Evolutionary conservation across 2,329 filamentous ascomycete species (phyloP).

Genomic region (Colletotrichum eremochloae): DNA sequence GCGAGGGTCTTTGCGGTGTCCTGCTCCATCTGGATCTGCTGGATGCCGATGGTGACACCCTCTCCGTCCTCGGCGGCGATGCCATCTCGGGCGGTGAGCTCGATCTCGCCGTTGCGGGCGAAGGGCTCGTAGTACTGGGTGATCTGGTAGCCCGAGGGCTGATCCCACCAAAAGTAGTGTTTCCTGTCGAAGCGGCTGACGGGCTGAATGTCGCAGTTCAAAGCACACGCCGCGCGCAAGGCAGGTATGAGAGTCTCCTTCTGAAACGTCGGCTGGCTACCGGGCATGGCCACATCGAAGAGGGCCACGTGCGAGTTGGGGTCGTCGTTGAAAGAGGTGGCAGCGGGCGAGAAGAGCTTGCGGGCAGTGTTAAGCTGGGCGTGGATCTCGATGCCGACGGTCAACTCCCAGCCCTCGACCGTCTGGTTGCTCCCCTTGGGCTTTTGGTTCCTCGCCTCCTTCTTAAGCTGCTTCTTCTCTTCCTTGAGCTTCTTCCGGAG

Average conservation of each 20-base stretch:
- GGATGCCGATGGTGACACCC: constrained; percentile 81
- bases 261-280: constrained; percentile 90
- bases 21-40: constrained; percentile 97
- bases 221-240: constrained; percentile 86
- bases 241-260: constrained; percentile 86
- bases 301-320: constrained; percentile 90
- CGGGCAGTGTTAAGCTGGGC: constrained; percentile 90
- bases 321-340: constrained; percentile 72
- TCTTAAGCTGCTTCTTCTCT: constrained; percentile 77
- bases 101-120: constrained; percentile 78
- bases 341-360: constrained; percentile 89
- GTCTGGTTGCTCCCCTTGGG: constrained; percentile 63
- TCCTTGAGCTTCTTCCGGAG: constrained; percentile 81
- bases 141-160: constrained; percentile 96
- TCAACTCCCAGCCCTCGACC: constrained; percentile 86
- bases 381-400: constrained; percentile 96
- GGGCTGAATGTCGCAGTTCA: constrained; percentile 82
- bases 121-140: constrained; percentile 91
- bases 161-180: constrained; percentile 99
- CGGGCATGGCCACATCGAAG: constrained; percentile 91
- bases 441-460: constrained; percentile 66
- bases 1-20: constrained; percentile 95
- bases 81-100: constrained; percentile 80
- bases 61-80: constrained; percentile 81
- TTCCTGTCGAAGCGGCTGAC: constrained; percentile 93